A percentile compares a stretch with the other conserved stretches of the same genome.
phyloP scores from a whole-genome alignment of 768 basidiomycete genomes.

The Russula emetica region DNA sequence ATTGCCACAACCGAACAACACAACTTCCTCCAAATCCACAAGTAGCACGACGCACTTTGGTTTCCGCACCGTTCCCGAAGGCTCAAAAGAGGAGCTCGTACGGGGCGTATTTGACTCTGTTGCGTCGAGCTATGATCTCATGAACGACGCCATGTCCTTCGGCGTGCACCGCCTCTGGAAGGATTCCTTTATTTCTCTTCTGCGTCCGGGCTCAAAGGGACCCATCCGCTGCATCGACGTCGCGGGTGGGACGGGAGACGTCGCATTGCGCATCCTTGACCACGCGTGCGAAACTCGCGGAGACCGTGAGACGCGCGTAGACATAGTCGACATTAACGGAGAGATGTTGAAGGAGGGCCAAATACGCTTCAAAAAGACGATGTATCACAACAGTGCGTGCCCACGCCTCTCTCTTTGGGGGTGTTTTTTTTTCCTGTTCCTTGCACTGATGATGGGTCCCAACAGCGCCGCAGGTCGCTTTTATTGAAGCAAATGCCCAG shows the following conservation, averaged over 20 bases:
- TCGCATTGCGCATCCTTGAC: slow-evolving; percentile 91
- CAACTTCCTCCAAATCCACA: slow-evolving; percentile 12
- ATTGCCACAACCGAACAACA: slow-evolving; percentile 4
- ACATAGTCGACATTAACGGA: slow-evolving; percentile 89
- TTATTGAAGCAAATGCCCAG: slow-evolving; percentile 93
- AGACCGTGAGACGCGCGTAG: slow-evolving; percentile 84
- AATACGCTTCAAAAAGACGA: slow-evolving; percentile 89
- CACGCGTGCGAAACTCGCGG: slow-evolving; percentile 83
- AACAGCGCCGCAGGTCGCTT: slow-evolving; percentile 85
- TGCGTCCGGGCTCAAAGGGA: slow-evolving; percentile 74
- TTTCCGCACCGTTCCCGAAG: slow-evolving; percentile 83
- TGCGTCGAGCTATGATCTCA: slow-evolving; percentile 90
- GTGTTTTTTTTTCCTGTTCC: background rate
- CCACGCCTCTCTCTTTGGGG: background rate
- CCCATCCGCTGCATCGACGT: slow-evolving; percentile 86
- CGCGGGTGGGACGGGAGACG: slow-evolving; percentile 97
- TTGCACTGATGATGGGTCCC: slow-evolving; percentile 14
- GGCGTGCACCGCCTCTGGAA: slow-evolving; percentile 98
- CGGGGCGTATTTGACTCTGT: slow-evolving; percentile 94
- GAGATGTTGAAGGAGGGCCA: slow-evolving; percentile 94
- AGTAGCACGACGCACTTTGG: slow-evolving; percentile 84
- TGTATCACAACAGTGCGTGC: slow-evolving; percentile 91
- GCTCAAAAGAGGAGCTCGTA: slow-evolving; percentile 84
- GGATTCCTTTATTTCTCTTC: slow-evolving; percentile 72
- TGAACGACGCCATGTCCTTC: slow-evolving; percentile 99